Evolutionary conservation across 257 asterid species (phyloP), one percentile per base, ranked within the genome.

Genomic region (Solanum lycopersicoides): DNA sequence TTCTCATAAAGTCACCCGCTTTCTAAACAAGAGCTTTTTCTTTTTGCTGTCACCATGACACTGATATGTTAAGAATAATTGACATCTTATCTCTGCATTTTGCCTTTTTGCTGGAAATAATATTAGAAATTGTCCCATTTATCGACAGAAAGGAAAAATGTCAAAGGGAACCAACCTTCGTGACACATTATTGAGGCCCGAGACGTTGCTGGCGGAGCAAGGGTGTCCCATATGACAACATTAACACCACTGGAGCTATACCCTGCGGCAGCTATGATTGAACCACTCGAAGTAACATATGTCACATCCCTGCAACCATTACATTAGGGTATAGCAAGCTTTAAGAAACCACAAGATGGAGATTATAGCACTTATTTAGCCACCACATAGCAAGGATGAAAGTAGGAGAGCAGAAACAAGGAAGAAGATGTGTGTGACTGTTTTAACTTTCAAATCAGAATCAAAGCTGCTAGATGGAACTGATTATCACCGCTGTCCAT

Each of bases 181-280:
- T 97, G 99, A 90, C 99, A 97, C 99, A 97, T 97, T 87, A 97
- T 97, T 76, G 98, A 94, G 89, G 99, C 99, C 83, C 90, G 98
- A 73, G 99, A 96, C 9, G 99, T 94, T 86, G 97, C 89, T 86
- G 95, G 94, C 65, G 99, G 99, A 87, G 99, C 99, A 86, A 97
- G 98, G 85, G 99, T 97, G 91, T 97, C 99, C 99, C 99, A 97
- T 59, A 97, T 92, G 83, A 96, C 99, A 85, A 97, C 99, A 90
- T 97, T 97, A 82, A 93, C 92, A 20, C 98, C 99, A 87, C 87
- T 94, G 89, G 99, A 95, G 91, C 97, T 95, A 91, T 95, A 91
- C 41, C 99, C 99, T 85, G 99, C 98, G 25, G 99, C 98, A 88
- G 98, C 99, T 83, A 96, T 92, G 88, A 97, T 94, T 74, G 99